Base-by-base conservation (phyloP, 805 yeast genomes). In the Ogataea ramenticola region DNA sequence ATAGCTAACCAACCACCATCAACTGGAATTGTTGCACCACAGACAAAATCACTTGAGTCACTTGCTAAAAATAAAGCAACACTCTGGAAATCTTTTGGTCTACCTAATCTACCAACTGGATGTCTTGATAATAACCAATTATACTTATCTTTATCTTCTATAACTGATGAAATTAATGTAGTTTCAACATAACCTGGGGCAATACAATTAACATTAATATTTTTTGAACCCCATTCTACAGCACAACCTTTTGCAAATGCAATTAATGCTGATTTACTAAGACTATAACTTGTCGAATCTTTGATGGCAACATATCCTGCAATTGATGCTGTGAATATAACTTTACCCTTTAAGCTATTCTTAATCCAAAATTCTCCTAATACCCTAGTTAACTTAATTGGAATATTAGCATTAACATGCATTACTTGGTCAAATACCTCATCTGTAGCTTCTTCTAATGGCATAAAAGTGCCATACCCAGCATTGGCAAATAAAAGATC, bases 1-100 rank as follows among this genome's bases (percentile, higher is more conserved):
- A 3, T 10, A 8, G 22, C 68, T 63, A 66, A 56, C 69, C 70
- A 77, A 33, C 81, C 82, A 44, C 82, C 82, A 51, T 77, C 82
- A 40, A 77, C 80, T 44, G 62, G 58, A 37, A 77, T 48, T 46
- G 69, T 70, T 42, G 75, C 71, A 37, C 82, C 82, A 45, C 71
- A 66, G 41, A 77, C 68, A 57, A 67, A 77, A 41, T 72, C 67
- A 36, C 75, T 61, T 9, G 80, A 81, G 37, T 62, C 67, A 24
- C 75, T 65, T 22, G 77, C 74, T 47, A 77, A 61, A 58, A 68
- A 71, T 27, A 70, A 65, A 19, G 41, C 44, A 3, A 68, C 64
- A 2, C 72, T 78, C 52, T 64, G 70, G 51, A 73, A 71, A 50
- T 74, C 79, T 8, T 64, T 70, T 2, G 73, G 68, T 3, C 46